Conservation (phyloP, 371 early-diverging fungal genomes). For the Paraphysoderma sedebokerense region DNA sequence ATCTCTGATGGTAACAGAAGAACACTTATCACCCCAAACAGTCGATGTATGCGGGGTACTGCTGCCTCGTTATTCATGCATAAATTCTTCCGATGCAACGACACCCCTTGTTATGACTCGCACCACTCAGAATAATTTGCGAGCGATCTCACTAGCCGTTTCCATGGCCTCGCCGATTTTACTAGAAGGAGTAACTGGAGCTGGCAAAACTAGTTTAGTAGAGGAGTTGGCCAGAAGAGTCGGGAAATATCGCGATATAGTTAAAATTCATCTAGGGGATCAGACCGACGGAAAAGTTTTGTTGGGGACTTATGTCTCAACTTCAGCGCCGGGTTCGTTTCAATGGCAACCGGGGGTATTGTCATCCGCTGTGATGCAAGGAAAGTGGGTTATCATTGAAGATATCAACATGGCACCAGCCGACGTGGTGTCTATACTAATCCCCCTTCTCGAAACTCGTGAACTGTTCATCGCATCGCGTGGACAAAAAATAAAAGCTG, state of each 20-base stretch:
- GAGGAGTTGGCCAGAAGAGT: conserved; percentile 59
- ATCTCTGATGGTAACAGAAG: not conserved
- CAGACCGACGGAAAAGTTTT: conserved; percentile 95
- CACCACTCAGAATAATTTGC: conserved; percentile 52
- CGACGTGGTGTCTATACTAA: conserved; percentile 90
- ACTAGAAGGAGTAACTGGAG: conserved; percentile 81
- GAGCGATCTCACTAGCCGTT: conserved; percentile 59
- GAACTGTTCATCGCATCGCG: conserved; percentile 74
- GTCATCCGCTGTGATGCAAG: conserved; percentile 84
- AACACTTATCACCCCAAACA: not conserved
- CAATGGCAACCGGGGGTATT: conserved; percentile 94
- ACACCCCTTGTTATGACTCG: conserved; percentile 42
- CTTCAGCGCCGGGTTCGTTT: conserved; percentile 82
- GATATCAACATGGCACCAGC: conserved; percentile 96
- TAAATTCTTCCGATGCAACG: not conserved
- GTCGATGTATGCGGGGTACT: conserved; percentile 4
- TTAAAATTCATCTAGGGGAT: conserved; percentile 97
- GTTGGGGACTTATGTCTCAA: conserved; percentile 90
- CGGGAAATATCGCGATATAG: conserved; percentile 29
- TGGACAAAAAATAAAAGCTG: conserved; percentile 82
- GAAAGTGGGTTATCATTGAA: conserved; percentile 97
- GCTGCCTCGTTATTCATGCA: not conserved
- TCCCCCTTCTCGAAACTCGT: conserved; percentile 86
- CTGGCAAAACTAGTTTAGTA: conserved; percentile 89
- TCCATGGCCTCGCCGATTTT: conserved; percentile 75